Evolutionary conservation across 23 red algal species (phyloP).

Genomic region (Pyropia haitanensis): DNA sequence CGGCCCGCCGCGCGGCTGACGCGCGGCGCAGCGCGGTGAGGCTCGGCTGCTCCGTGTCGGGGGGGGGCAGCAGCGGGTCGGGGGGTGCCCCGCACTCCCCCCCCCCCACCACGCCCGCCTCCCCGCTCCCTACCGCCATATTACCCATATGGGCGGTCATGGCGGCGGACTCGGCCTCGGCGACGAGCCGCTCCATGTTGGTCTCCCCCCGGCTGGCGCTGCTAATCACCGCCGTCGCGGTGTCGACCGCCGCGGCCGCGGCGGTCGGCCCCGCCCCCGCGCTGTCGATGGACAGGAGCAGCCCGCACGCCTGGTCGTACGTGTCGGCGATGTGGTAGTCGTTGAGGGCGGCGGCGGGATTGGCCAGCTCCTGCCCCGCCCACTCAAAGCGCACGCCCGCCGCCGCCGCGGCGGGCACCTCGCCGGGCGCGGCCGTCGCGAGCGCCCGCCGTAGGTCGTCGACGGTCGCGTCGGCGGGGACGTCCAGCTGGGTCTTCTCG

Average conservation of each 20-base stretch:
- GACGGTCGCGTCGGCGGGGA: constrained; percentile 28
- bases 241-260: constrained; percentile 40
- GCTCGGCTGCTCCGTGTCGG: too few relatives aligned
- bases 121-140: too few relatives aligned
- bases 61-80: too few relatives aligned
- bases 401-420: not conserved
- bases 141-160: too few relatives aligned
- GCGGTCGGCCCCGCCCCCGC: constrained; percentile 10
- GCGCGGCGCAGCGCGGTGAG: too few relatives aligned
- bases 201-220: constrained; percentile 29
- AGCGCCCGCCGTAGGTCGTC: constrained; percentile 16
- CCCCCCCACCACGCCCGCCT: too few relatives aligned
- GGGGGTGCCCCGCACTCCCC: too few relatives aligned
- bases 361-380: constrained; percentile 25
- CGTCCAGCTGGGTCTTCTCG: constrained; percentile 32
- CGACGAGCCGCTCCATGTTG: constrained; percentile 44
- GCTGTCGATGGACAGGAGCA: constrained; percentile 28
- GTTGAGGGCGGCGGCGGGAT: constrained; percentile 18
- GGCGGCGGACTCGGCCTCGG: not conserved
- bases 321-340: constrained; percentile 52
- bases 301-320: constrained; percentile 46
- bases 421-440: constrained; percentile 5
- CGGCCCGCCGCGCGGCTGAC: too few relatives aligned
- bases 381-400: constrained; percentile 31
- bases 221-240: constrained; percentile 51